Evolutionary conservation across 1,284 basidiomycete genomes (phyloP).

Genomic region (Mycena sp.): DNA sequence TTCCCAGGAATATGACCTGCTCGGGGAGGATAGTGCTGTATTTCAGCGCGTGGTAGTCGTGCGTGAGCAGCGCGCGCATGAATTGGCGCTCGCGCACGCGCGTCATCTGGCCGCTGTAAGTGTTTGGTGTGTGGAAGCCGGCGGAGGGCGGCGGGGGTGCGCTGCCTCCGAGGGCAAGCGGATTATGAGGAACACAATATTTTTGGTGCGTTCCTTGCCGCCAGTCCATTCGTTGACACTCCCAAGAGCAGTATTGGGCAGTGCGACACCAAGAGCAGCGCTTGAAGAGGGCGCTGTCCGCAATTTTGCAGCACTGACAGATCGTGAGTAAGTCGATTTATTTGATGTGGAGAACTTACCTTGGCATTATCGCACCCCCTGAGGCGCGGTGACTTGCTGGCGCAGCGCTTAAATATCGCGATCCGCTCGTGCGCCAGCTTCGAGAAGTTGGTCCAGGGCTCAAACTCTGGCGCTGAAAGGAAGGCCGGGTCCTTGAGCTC

Average conservation of each 20-base stretch:
- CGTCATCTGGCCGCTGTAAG: background rate
- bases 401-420: background rate
- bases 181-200: background rate
- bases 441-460: background rate
- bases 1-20: background rate
- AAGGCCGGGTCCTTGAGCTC: background rate
- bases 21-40: background rate
- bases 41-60: conserved; percentile 6
- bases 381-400: background rate
- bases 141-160: background rate
- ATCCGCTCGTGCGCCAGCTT: background rate
- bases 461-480: too few relatives aligned
- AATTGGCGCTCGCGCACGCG: conserved; percentile 6
- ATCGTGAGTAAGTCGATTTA: background rate
- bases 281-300: background rate
- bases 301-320: conserved; percentile 8
- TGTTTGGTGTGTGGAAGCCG: background rate
- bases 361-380: conserved; percentile 14
- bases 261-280: conserved; percentile 2
- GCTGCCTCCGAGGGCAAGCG: background rate
- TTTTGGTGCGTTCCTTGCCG: background rate
- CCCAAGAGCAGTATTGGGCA: conserved; percentile 1
- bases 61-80: conserved; percentile 3
- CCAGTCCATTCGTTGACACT: conserved; percentile 14
- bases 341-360: background rate